Percentiles rank a stretch among this genome's conserved stretches.
Conservation (phyloP, 2,329 filamentous ascomycete genomes). For the Colletotrichum liriopes region DNA sequence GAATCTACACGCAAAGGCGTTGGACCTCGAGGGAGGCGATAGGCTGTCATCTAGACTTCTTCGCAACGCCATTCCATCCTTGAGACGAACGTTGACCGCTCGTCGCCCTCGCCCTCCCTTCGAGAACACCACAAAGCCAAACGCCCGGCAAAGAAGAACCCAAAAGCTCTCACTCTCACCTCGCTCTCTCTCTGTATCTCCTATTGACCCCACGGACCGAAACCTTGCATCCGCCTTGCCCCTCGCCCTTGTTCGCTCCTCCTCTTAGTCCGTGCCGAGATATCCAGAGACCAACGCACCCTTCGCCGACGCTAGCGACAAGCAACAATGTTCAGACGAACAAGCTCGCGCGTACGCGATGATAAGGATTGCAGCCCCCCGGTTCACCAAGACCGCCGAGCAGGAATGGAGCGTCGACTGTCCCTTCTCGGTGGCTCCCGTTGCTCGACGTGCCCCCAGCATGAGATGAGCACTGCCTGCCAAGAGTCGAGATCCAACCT, state of each 20-base stretch:
- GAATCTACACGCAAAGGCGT: background rate
- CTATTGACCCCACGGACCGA: background rate
- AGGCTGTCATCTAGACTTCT: conserved; percentile 21
- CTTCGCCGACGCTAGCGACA: conserved; percentile 36
- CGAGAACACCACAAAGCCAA: conserved; percentile 7
- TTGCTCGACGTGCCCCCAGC: background rate
- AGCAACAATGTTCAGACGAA: conserved; percentile 39
- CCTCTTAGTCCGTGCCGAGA: conserved; percentile 31
- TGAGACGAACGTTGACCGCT: conserved; percentile 30
- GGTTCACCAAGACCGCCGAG: background rate
- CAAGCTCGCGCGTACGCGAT: conserved; percentile 7
- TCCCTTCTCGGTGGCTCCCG: background rate
- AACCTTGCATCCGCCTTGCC: background rate
- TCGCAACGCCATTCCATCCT: conserved; percentile 26
- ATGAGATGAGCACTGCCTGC: conserved; percentile 27
- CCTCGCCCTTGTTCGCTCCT: background rate
- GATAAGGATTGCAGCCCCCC: conserved; percentile 22
- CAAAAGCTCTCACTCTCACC: background rate
- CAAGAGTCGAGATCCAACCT: background rate
- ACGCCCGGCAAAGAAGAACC: background rate
- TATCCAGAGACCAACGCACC: conserved; percentile 37
- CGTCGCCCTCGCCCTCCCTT: conserved; percentile 2
- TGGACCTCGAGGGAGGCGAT: background rate
- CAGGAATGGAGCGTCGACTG: background rate
- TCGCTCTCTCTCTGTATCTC: background rate